These are phyloP conservation scores for Globisporangium perplexum DNA, from an alignment of 352 stramenopile genomes.

Conservation along the genomic window DNA sequence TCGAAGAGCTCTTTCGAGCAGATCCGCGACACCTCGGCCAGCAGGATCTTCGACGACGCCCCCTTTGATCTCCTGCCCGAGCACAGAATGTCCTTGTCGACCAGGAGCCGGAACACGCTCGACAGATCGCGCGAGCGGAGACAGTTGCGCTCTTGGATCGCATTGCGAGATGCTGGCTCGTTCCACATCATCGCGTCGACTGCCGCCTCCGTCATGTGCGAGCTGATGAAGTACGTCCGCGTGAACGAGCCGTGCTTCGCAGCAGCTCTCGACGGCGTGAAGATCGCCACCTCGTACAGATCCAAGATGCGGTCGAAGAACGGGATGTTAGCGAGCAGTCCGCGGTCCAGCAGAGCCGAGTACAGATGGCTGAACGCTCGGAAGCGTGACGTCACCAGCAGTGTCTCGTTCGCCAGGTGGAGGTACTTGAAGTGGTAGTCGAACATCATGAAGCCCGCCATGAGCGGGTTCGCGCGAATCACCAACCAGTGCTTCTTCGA, in stretches of 20 bases:
- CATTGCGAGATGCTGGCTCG: conserved; percentile 2
- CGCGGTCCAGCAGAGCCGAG: conserved; percentile 15
- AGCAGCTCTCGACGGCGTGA: conserved; percentile 20
- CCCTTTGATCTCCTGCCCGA: conserved; percentile 7
- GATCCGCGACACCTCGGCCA: conserved; percentile 14
- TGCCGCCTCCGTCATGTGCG: conserved; percentile 14
- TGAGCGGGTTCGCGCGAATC: conserved; percentile 21
- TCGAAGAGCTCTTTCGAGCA: conserved; percentile 19
- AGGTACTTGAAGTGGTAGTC: conserved; percentile 20
- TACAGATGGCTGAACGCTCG: conserved; percentile 25
- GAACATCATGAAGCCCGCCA: conserved; percentile 23
- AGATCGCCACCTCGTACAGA: conserved; percentile 20
- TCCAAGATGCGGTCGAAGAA: conserved; percentile 24
- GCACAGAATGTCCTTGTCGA: conserved; percentile 18
- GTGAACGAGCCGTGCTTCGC: conserved; percentile 17
- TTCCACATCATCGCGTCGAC: conserved; percentile 20
- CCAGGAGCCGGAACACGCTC: conserved; percentile 15
- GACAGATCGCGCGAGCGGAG: conserved; percentile 23
- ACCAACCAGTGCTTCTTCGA: conserved; percentile 2
- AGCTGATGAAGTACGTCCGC: conserved; percentile 21
- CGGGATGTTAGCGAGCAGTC: conserved; percentile 8
- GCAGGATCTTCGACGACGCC: conserved; percentile 14
- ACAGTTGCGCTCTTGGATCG: conserved; percentile 16
- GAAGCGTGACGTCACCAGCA: conserved; percentile 19
- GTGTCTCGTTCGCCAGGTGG: conserved; percentile 14